A percentile compares a stretch with the other conserved stretches of the same genome.
Evolutionary conservation across 2,329 filamentous ascomycete species (phyloP).

Genomic region (Lasiodiplodia gonubiensis): DNA sequence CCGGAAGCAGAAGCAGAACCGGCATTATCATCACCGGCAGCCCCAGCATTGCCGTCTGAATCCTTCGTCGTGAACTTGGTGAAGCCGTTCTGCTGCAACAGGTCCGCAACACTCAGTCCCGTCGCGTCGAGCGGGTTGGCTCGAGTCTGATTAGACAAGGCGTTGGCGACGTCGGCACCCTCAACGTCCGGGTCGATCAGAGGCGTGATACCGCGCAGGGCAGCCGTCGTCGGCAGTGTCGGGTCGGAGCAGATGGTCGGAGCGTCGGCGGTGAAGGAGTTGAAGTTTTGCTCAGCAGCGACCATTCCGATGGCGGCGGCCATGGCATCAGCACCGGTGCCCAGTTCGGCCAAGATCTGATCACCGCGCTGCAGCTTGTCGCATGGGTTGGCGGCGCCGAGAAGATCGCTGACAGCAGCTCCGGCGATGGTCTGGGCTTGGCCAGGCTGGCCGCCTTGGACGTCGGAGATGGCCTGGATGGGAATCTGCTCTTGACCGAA

Average conservation of each 20-base stretch:
- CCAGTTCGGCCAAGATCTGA: conserved; percentile 66
- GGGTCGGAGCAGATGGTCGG: conserved; percentile 70
- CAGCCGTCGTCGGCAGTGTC: conserved; percentile 64
- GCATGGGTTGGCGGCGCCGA: conserved; percentile 70
- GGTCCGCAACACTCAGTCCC: conserved; percentile 69
- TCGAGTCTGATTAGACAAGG: conserved; percentile 61
- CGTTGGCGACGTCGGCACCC: conserved; percentile 64
- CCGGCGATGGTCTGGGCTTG: conserved; percentile 69
- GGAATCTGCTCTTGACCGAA: conserved; percentile 69
- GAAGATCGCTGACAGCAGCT: conserved; percentile 64
- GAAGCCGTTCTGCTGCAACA: conserved; percentile 68
- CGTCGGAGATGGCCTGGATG: conserved; percentile 60
- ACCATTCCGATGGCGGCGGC: conserved; percentile 68
- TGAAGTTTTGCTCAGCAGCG: conserved; percentile 75
- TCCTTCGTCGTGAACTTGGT: conserved; percentile 60
- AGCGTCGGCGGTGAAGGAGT: conserved; percentile 65
- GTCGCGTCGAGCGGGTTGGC: conserved; percentile 61
- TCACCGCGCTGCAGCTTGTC: conserved; percentile 70
- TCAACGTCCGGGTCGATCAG: conserved; percentile 69
- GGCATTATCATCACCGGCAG: background rate
- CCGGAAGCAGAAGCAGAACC: background rate
- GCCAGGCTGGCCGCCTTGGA: conserved; percentile 63
- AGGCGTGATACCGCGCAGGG: conserved; percentile 70
- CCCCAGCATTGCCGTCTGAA: conserved; percentile 26
- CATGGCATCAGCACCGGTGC: conserved; percentile 64